A percentile compares a stretch with the other conserved stretches of the same genome.
Evolutionary conservation across 257 asterid species (phyloP).

Genomic region (Solanum corneliomulleri): DNA sequence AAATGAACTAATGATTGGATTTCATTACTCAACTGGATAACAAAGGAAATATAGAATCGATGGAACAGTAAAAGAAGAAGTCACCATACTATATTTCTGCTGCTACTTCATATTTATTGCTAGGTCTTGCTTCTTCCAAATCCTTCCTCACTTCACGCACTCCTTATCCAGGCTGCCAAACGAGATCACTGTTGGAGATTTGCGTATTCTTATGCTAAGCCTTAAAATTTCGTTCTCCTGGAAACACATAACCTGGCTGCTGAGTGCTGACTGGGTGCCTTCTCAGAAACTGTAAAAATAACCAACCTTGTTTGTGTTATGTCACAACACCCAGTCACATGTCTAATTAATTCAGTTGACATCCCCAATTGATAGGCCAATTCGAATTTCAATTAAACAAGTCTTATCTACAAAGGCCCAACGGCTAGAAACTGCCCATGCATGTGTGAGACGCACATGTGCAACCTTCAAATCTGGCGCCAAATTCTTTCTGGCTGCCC

Average conservation of each 20-base stretch:
- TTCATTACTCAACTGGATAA: background rate
- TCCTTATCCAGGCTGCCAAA: background rate
- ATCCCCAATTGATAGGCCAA: no score
- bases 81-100: background rate
- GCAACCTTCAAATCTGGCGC: no score
- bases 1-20: background rate
- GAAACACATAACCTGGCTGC: background rate
- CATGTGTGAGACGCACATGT: no score
- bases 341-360: no score
- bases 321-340: no score
- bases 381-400: no score
- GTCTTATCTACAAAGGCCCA: no score
- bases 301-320: no score
- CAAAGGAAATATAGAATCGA: background rate
- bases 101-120: background rate
- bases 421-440: no score
- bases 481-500: no score
- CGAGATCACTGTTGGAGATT: background rate
- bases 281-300: no score
- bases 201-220: background rate
- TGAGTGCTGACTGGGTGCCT: background rate
- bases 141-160: background rate
- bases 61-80: background rate
- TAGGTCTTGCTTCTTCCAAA: background rate
- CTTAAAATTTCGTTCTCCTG: background rate